Conservation (phyloP, 2,329 filamentous ascomycete genomes). For the Diaporthe capsici region DNA sequence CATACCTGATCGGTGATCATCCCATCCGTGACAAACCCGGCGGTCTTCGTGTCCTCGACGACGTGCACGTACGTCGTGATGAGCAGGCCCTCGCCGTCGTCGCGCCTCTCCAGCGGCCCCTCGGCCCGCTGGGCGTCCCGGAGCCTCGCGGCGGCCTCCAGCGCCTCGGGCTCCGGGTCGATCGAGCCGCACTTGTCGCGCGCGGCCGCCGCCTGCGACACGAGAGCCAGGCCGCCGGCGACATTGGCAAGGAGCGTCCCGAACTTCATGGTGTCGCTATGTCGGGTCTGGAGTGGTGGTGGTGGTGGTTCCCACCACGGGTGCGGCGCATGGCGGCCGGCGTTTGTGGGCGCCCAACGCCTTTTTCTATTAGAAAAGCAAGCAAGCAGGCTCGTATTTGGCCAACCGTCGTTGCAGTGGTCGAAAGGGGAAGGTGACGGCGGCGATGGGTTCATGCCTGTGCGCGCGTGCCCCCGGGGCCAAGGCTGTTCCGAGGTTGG, state of each 20-base stretch:
- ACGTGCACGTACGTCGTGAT: constrained; percentile 25
- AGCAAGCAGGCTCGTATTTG: not conserved
- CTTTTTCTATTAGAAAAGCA: not conserved
- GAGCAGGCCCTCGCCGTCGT: not conserved
- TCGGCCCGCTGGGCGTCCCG: constrained; percentile 5
- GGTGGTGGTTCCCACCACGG: too few species aligned
- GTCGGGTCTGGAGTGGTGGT: not conserved
- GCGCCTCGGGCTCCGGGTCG: constrained; percentile 7
- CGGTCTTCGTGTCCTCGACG: constrained; percentile 9
- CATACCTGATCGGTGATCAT: not conserved
- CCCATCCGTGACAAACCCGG: not conserved
- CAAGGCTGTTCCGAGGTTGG: not conserved
- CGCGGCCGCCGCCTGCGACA: not conserved
- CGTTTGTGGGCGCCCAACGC: not conserved
- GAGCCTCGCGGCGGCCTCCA: constrained; percentile 3
- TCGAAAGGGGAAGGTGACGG: constrained; percentile 28
- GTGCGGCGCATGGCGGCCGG: not conserved
- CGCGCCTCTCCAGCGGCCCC: not conserved
- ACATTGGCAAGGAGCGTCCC: not conserved
- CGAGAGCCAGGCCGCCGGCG: not conserved
- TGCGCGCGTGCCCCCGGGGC: not conserved
- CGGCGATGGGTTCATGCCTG: not conserved
- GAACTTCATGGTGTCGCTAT: not conserved
- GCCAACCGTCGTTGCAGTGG: not conserved
- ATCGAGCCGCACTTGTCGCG: constrained; percentile 10